Conservation (phyloP, 2,329 filamentous ascomycete genomes). For the Lachnellula hyalina region DNA sequence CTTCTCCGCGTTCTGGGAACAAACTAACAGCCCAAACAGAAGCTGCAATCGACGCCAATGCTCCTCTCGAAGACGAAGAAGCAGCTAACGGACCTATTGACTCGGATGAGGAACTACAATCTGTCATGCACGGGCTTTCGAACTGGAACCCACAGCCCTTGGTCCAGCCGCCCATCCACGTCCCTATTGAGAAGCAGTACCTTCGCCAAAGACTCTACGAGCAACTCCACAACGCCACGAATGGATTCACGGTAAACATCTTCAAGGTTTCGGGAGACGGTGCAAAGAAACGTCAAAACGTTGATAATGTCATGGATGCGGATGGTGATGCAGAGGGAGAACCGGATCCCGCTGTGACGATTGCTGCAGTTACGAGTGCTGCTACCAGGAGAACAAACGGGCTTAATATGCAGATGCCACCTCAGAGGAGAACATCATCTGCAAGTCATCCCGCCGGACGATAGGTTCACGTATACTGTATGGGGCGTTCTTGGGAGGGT, state of each 20-base stretch:
- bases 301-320: slow-evolving; percentile 41
- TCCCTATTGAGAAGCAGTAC: slow-evolving; percentile 58
- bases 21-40: slow-evolving; percentile 47
- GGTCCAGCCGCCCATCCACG: slow-evolving; percentile 58
- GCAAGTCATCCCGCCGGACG: neutral
- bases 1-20: slow-evolving; percentile 4
- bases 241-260: slow-evolving; percentile 60
- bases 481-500: neutral
- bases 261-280: slow-evolving; percentile 53
- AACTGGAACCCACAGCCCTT: slow-evolving; percentile 75
- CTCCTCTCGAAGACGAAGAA: slow-evolving; percentile 79
- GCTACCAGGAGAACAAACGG: slow-evolving; percentile 16
- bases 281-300: slow-evolving; percentile 48
- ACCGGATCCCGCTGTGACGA: slow-evolving; percentile 37
- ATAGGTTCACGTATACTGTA: neutral
- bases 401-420: slow-evolving; percentile 20
- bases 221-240: slow-evolving; percentile 61
- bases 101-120: slow-evolving; percentile 87
- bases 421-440: slow-evolving; percentile 4
- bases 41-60: slow-evolving; percentile 90
- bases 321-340: slow-evolving; percentile 55
- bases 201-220: slow-evolving; percentile 58
- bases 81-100: slow-evolving; percentile 77
- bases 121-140: slow-evolving; percentile 76
- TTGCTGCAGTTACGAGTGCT: slow-evolving; percentile 18